phyloP scores from a whole-genome alignment of 2,329 filamentous ascomycete genomes.

The Colletotrichum salicis region DNA sequence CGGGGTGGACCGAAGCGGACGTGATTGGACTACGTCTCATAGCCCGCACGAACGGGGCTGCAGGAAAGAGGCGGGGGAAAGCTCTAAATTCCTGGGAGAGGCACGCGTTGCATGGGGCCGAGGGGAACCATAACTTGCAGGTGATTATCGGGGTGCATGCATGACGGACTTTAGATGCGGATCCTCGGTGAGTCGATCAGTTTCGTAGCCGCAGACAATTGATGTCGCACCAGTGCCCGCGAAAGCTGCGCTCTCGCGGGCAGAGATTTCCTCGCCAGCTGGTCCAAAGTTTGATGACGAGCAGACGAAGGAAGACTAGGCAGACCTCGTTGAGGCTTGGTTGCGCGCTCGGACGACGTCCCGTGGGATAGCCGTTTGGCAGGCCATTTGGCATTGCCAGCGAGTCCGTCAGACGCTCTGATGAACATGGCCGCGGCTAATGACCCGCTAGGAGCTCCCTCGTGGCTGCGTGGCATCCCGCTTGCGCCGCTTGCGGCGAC shows the following conservation, averaged over 20 bases:
- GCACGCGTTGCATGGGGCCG: constrained; percentile 13
- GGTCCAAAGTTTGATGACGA: background rate
- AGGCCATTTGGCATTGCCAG: constrained; percentile 10
- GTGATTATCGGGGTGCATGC: constrained; percentile 13
- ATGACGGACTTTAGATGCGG: background rate
- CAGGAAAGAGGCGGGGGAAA: constrained; percentile 15
- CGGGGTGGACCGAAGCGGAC: background rate
- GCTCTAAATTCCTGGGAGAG: background rate
- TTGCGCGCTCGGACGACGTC: constrained; percentile 16
- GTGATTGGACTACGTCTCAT: constrained; percentile 3
- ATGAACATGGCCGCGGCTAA: background rate
- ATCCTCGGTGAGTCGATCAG: background rate
- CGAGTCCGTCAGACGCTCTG: constrained; percentile 22
- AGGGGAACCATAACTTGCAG: constrained; percentile 9
- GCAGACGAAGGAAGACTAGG: constrained; percentile 11
- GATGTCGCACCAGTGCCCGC: no score
- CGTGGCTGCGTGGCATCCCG: constrained; percentile 13
- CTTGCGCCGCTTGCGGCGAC: constrained; percentile 9
- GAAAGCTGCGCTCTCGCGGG: background rate
- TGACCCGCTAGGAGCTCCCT: constrained; percentile 4
- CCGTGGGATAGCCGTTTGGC: constrained; percentile 19
- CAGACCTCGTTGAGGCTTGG: background rate
- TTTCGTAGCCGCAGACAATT: background rate
- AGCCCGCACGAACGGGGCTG: constrained; percentile 7
- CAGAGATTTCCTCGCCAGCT: background rate